Conservation (phyloP, 192 early-diverging fungal species). For the Pilaira anomala region DNA sequence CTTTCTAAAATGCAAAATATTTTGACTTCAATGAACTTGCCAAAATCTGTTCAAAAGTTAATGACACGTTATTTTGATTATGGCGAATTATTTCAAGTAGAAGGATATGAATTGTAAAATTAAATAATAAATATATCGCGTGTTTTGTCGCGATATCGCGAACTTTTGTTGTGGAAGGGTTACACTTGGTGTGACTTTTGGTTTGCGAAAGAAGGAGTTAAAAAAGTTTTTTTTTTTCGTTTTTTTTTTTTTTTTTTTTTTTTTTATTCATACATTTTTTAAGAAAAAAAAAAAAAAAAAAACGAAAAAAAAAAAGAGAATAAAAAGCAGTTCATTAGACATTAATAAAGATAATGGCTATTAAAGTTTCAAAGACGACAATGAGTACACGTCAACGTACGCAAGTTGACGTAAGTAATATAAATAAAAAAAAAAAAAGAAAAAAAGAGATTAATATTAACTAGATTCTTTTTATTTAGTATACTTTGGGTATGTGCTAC, state of each 20-base stretch:
- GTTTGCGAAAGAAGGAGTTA: not conserved
- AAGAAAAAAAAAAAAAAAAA: not conserved
- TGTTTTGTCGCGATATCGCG: too few species aligned
- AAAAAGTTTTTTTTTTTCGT: not conserved
- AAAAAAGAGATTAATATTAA: not conserved
- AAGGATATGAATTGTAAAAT: conserved; percentile 61
- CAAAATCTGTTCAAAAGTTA: conserved; percentile 69
- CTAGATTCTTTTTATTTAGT: conserved; percentile 5
- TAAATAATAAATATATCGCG: not conserved
- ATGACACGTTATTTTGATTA: conserved; percentile 69
- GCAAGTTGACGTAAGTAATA: not conserved
- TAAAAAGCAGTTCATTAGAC: too few species aligned
- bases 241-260: not conserved
- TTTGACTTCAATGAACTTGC: conserved; percentile 84
- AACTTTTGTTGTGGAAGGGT: too few species aligned
- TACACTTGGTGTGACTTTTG: not conserved
- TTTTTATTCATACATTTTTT: not conserved
- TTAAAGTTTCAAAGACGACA: not conserved
- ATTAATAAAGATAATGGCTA: too few species aligned
- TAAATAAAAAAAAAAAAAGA: not conserved
- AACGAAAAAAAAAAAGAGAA: not conserved
- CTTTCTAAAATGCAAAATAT: conserved; percentile 91
- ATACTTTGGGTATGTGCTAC: conserved; percentile 29
- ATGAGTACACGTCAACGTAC: not conserved
- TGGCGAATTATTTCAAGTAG: conserved; percentile 71